These are phyloP conservation scores for Phytophthora constricta DNA, from an alignment of 352 stramenopile species.

Conservation along the genomic window DNA sequence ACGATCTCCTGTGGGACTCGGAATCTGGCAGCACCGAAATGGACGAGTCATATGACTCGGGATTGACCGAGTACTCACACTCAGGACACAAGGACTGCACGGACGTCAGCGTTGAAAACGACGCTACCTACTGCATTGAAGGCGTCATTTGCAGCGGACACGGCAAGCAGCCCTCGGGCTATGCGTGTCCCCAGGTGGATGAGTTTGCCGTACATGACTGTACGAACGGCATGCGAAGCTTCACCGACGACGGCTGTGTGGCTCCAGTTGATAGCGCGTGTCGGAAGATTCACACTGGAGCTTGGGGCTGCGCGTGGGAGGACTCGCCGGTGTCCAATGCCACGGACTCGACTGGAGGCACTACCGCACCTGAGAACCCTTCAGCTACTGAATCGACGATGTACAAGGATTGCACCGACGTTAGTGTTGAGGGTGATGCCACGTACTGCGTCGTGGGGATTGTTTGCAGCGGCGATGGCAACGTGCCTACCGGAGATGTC, in stretches of 20 bases:
- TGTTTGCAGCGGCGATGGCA: conserved; percentile 52
- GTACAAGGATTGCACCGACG: conserved; percentile 35
- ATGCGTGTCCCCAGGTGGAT: neutral
- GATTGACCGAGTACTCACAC: no score
- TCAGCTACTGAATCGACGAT: conserved; percentile 5
- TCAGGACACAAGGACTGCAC: no score
- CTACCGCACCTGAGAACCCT: no score
- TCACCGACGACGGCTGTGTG: conserved; percentile 39
- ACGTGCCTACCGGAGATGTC: conserved; percentile 33
- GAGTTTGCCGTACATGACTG: conserved; percentile 25
- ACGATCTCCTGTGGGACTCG: neutral
- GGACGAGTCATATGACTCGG: neutral
- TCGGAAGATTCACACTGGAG: conserved; percentile 57
- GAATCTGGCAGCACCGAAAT: neutral
- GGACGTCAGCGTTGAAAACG: conserved; percentile 23
- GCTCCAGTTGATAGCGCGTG: conserved; percentile 49
- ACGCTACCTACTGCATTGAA: conserved; percentile 12
- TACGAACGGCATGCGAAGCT: conserved; percentile 48
- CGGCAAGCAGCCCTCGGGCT: conserved; percentile 10
- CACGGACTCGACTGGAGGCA: conserved; percentile 1
- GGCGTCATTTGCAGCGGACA: conserved; percentile 23
- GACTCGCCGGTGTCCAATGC: no score
- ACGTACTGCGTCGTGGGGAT: conserved; percentile 61
- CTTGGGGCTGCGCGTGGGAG: conserved; percentile 57
- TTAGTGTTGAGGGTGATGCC: conserved; percentile 57